Conservation (phyloP, 768 basidiomycete species). For the Lactifluus hygrophoroides region DNA sequence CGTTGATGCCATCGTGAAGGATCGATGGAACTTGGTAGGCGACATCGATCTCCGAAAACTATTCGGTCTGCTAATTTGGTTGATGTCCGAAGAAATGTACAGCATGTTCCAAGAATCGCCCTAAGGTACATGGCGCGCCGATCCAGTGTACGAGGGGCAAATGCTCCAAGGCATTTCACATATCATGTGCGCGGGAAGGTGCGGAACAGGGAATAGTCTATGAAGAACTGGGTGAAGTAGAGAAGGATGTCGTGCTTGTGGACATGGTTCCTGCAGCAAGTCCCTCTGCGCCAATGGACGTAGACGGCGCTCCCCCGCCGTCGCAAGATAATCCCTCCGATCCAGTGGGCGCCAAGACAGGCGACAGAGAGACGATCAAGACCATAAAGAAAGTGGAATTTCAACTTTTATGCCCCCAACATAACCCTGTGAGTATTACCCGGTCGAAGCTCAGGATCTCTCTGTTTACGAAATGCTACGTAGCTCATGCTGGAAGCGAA, state of each 20-base stretch:
- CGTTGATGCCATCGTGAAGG: constrained; percentile 80
- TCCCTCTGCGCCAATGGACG: constrained; percentile 26
- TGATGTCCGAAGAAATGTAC: constrained; percentile 70
- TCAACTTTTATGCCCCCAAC: constrained; percentile 73
- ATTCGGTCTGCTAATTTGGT: background rate
- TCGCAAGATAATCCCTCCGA: constrained; percentile 2
- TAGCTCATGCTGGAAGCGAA: constrained; percentile 71
- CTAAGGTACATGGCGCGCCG: constrained; percentile 67
- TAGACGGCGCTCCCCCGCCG: constrained; percentile 21
- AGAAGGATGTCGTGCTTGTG: constrained; percentile 71
- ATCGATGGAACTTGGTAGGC: constrained; percentile 86
- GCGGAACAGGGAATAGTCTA: constrained; percentile 48
- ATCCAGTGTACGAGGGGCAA: constrained; percentile 94
- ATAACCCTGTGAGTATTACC: constrained; percentile 70
- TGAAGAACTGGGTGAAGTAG: constrained; percentile 54
- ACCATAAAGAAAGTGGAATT: constrained; percentile 66
- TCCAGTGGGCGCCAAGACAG: constrained; percentile 18
- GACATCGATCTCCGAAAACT: background rate
- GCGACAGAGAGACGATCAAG: constrained; percentile 38
- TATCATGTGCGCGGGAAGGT: constrained; percentile 73
- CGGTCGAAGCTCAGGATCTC: background rate
- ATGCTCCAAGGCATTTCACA: constrained; percentile 89
- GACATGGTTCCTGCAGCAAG: constrained; percentile 26
- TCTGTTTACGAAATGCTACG: background rate
- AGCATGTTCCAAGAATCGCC: constrained; percentile 60